Percentiles rank a stretch among this genome's conserved stretches.
Evolutionary conservation across 2,329 filamentous ascomycete species (phyloP).

Genomic region (Fusarium xyrophilum): DNA sequence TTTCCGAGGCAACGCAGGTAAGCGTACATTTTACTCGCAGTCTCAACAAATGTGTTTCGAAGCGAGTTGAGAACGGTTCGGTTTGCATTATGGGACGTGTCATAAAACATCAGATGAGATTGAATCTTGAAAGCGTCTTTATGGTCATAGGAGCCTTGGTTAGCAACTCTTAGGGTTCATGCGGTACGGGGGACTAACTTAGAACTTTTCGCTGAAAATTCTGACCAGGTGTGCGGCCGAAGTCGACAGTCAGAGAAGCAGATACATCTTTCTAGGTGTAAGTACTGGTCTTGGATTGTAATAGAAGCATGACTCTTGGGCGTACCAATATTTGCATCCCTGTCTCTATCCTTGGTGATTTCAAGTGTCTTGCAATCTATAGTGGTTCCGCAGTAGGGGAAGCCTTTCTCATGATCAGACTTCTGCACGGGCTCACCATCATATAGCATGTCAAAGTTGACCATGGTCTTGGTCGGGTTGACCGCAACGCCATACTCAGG

Average conservation of each 20-base stretch:
- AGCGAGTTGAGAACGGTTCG: constrained; percentile 76
- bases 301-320: neutral
- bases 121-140: constrained; percentile 79
- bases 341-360: constrained; percentile 71
- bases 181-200: constrained; percentile 52
- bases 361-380: constrained; percentile 80
- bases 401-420: constrained; percentile 54
- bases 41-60: constrained; percentile 75
- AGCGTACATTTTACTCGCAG: constrained; percentile 76
- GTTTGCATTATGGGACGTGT: constrained; percentile 77
- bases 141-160: neutral
- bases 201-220: constrained; percentile 83
- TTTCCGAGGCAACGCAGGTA: constrained; percentile 66
- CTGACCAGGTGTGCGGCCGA: constrained; percentile 72
- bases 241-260: constrained; percentile 81
- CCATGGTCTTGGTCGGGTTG: constrained; percentile 78
- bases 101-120: constrained; percentile 82
- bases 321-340: constrained; percentile 59
- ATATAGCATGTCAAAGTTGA: constrained; percentile 77
- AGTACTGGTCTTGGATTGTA: neutral
- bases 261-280: constrained; percentile 52
- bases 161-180: neutral
- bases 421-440: constrained; percentile 60
- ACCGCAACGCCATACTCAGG: constrained; percentile 82
- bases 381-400: constrained; percentile 86